Percentiles rank a stretch among this genome's conserved stretches.
phyloP scores from a whole-genome alignment of 306 rosid species.

The Urtica urens region DNA sequence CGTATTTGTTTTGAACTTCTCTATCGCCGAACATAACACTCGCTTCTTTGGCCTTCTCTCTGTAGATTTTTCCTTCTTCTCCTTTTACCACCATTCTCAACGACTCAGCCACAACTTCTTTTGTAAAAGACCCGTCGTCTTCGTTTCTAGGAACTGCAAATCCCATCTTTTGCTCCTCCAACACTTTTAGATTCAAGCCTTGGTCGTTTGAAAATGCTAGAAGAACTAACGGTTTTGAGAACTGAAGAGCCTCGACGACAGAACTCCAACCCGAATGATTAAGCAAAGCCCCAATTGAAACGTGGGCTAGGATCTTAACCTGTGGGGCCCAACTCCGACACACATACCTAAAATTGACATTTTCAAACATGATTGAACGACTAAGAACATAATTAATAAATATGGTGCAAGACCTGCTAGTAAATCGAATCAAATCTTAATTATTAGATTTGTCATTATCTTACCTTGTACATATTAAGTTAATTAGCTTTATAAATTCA shows the following conservation, averaged over 20 bases:
- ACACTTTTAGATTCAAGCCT: conserved; percentile 16
- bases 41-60: conserved; percentile 4
- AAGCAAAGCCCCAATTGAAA: conserved; percentile 43
- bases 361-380: too few relatives aligned
- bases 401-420: too few relatives aligned
- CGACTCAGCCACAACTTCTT: not conserved
- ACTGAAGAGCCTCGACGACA: conserved; percentile 30
- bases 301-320: conserved; percentile 38
- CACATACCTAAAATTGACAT: too few relatives aligned
- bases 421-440: too few relatives aligned
- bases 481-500: too few relatives aligned
- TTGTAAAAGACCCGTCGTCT: conserved; percentile 1
- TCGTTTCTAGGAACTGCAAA: not conserved
- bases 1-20: not conserved
- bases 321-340: conserved; percentile 49
- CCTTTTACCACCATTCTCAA: not conserved
- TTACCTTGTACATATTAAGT: too few relatives aligned
- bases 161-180: conserved; percentile 8
- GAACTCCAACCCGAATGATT: conserved; percentile 58
- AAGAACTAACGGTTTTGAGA: conserved; percentile 9
- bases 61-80: conserved; percentile 1
- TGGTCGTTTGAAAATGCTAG: conserved; percentile 13
- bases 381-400: too few relatives aligned
- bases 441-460: too few relatives aligned
- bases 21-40: conserved; percentile 1